Conservation (phyloP, 805 yeast species). For the Sungouiozyma intestinalis region DNA sequence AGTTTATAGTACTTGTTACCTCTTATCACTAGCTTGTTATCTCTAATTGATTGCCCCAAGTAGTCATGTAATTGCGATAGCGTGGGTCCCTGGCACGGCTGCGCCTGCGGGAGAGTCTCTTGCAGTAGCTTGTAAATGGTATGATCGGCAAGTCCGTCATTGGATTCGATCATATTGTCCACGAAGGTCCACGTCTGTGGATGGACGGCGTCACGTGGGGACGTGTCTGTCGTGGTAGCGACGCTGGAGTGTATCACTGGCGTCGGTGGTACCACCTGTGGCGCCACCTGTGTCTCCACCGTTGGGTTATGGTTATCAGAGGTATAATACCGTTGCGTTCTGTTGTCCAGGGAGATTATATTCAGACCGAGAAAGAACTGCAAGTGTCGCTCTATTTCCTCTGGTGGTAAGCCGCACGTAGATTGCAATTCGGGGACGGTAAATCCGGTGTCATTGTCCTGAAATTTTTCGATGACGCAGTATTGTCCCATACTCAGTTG, state of each 20-base stretch:
- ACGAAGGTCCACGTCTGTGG: not conserved
- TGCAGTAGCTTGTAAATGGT: not conserved
- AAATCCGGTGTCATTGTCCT: conserved; percentile 14
- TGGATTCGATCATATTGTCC: not conserved
- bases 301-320: too few relatives aligned
- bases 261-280: too few relatives aligned
- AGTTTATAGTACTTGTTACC: not conserved
- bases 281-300: not conserved
- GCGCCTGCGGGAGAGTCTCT: not conserved
- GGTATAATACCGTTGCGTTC: not conserved
- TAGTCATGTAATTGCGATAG: not conserved
- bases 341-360: not conserved
- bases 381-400: conserved; percentile 32
- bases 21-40: not conserved
- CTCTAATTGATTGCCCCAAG: not conserved
- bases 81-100: not conserved
- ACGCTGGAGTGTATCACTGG: too few relatives aligned
- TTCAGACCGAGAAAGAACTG: not conserved
- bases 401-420: conserved; percentile 8
- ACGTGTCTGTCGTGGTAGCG: too few relatives aligned
- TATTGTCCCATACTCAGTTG: conserved; percentile 4
- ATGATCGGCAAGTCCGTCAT: not conserved
- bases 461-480: conserved; percentile 5
- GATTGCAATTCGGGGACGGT: conserved; percentile 21
- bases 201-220: not conserved